Conservation (phyloP, 2,329 filamentous ascomycete species). For the Ophiostoma novo-ulmi region DNA sequence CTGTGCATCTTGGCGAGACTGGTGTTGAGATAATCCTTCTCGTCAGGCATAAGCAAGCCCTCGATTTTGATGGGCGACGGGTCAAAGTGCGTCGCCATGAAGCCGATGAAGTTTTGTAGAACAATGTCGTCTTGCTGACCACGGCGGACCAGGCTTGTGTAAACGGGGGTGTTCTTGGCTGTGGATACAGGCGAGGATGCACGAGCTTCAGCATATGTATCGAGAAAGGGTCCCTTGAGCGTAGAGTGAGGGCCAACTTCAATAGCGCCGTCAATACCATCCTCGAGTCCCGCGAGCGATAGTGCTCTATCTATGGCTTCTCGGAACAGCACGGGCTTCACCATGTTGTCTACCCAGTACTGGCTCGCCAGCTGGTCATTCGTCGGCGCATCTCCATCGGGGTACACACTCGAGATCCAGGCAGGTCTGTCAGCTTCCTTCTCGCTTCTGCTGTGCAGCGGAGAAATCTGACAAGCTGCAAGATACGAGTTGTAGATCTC, state of each 20-base stretch:
- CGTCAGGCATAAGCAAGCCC: conserved; percentile 24
- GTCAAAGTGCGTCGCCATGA: conserved; percentile 34
- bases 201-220: conserved; percentile 7
- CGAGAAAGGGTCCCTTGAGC: conserved; percentile 26
- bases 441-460: not conserved
- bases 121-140: conserved; percentile 32
- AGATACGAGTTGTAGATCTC: conserved; percentile 28
- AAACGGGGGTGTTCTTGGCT: conserved; percentile 31
- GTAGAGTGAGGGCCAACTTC: conserved; percentile 33
- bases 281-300: conserved; percentile 24
- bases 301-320: conserved; percentile 20
- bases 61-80: conserved; percentile 28
- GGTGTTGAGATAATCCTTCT: conserved; percentile 24
- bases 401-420: conserved; percentile 30
- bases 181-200: conserved; percentile 26
- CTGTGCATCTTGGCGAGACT: conserved; percentile 19
- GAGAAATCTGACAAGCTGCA: conserved; percentile 14
- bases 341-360: conserved; percentile 35
- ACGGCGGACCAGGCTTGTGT: conserved; percentile 34
- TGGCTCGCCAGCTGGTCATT: conserved; percentile 24
- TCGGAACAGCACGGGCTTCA: conserved; percentile 32
- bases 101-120: conserved; percentile 35
- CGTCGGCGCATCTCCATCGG: conserved; percentile 23
- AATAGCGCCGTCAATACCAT: conserved; percentile 34
- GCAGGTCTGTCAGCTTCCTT: conserved; percentile 4